Base-by-base conservation (phyloP, 2,329 filamentous ascomycete genomes). In the Neonectria faginata region DNA sequence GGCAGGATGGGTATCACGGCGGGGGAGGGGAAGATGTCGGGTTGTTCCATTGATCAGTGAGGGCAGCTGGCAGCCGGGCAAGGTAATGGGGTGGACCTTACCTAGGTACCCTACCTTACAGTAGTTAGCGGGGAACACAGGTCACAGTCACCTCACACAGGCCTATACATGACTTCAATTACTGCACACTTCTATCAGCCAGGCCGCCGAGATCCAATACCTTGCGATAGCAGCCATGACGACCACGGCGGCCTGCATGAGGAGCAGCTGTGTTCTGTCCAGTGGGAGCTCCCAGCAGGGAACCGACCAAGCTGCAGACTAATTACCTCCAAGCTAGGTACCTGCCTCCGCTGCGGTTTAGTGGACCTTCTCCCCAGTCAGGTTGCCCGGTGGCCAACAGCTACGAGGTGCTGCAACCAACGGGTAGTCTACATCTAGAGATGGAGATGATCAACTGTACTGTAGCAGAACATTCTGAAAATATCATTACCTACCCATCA, bases 231-330 rank as follows among this genome's bases (percentile, higher is more conserved):
- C n/a, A 29, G 18, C 48, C n/a, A 51, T 33, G 45, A 25, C 56
- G 31, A n/a, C 57, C 16, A 55, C 51, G 50, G 39, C 50, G n/a
- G 41, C 50, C 22, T 48, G 50, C 57, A 54, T 60, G 41, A 54
- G 25, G 44, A 45, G 57, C 18, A 60, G 42, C 31, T 48, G 57
- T 48, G 33, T 22, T 14, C 41, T 44, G 41, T 55, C 25, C 29
- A 48, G n/a, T 47, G 29, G 48, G 48, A 51, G 48, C 48, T 48
- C 20, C 31, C 7, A 22, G 53, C 39, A 54, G 41, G 42, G 57
- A 60, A 60, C 39, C n/a, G 57, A 44, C 50, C 31, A 42, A 55
- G 50, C 52, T 44, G 20, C 51, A 53, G 51, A 8, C n/a, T 42
- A 42, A 10, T 10, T 42, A 3, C 16, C 12, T 16, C 14, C 14